Base-by-base conservation (phyloP, 2,329 filamentous ascomycete genomes). In the Talaromyces piceae region DNA sequence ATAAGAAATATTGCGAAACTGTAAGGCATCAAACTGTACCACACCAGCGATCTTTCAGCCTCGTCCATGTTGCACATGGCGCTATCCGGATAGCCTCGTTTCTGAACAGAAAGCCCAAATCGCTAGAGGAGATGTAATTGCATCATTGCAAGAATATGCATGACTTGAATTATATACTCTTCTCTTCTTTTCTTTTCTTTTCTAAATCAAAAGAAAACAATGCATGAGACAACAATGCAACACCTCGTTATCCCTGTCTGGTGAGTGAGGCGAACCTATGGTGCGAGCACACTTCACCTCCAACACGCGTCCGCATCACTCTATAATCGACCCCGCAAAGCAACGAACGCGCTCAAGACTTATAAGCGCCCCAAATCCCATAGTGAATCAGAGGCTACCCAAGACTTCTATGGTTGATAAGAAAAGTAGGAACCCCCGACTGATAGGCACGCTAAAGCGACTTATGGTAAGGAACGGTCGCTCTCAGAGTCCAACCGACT, bases 401-500 rank as follows among this genome's bases (percentile, higher is more conserved):
- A 39, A 43, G 28, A 33, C 13, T 5, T 48, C 9, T 20, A 13
- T n/a, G 5, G 28, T 41, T 23, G 28, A n/a, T 33, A 11, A 41
- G 26, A 48, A 48, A 25, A 41, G 26, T 37, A 9, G 41, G 18
- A 25, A 48, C 11, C 41, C 22, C 28, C 13, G 39, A 26, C 41
- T 48, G 8, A 18, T 26, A 16, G n/a, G 46, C 41, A 5, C 27
- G n/a, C 39, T 37, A 27, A 48, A 48, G 31, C 16, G 13, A 37
- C 31, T 48, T 28, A 41, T 48, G 22, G 20, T 33, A 20, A 48
- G 39, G 31, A 48, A 48, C 27, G 31, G 46, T 22, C 31, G 46
- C 46, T 48, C 46, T 39, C 46, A 41, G 12, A 48, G 46, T 20
- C 46, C 31, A 20, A 48, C 23, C 13, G 41, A 48, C 20, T 48